Evolutionary conservation across 2,329 filamentous ascomycete species (phyloP), one percentile per base, ranked within the genome.

Genomic region (Alternaria arbusti): DNA sequence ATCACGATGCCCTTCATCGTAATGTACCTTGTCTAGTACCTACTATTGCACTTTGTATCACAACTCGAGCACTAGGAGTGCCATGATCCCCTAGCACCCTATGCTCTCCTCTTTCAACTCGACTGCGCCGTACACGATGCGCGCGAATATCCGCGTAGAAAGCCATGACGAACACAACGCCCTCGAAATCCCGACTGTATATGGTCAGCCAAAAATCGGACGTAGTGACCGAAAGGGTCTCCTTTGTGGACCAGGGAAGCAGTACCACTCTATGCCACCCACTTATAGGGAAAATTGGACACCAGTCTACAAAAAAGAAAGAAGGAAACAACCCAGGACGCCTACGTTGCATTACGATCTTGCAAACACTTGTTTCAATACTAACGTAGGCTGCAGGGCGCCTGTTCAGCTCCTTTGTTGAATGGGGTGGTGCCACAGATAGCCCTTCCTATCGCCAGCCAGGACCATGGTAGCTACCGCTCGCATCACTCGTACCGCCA

Each of bases 391-490:
- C 36, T 40, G 36, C 15, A 40, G 36, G 36, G 36, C 36, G n/a
- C 36, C 36, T 40, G 36, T 17, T 40, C 36, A 40, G n/a, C 36
- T 40, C n/a, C 36, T 5, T 17, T 40, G 9, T 40, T 40, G 22
- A 47, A 47, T 17, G 17, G 11, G 17, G 36, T 17, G 36, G 44
- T 36, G 51, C 40, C 57, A 59, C 25, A 25, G 15, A 15, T 50
- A 22, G 11, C 6, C 51, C 36, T 57, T 52, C 60, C 54, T 59
- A 59, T 46, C 57, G 59, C 54, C 59, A 57, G 17, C 28, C 11
- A 32, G 30, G 54, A 61, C 52, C 17, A 52, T 64, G 61, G 57
- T 57, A 46, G 25, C 47, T 13, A 49, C 23, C 6, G 30, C 26
- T 40, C 32, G 26, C 25, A 40, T 44, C 10, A 17, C 15, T 6